Evolutionary conservation across 192 early-diverging fungal species (phyloP).

Genomic region (Gaertneriomyces sp.): DNA sequence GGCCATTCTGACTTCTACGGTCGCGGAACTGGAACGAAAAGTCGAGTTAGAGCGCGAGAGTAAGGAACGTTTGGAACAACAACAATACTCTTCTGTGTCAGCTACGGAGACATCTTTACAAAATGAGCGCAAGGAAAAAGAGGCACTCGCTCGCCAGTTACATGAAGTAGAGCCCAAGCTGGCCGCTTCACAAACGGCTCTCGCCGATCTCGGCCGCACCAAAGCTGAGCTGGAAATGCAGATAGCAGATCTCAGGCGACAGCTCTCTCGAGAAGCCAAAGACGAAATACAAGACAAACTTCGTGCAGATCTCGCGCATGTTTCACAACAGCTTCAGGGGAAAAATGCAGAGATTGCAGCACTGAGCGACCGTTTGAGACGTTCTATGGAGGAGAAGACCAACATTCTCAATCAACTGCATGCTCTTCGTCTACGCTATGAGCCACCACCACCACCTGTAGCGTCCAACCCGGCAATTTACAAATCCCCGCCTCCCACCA

Average conservation of each 20-base stretch:
- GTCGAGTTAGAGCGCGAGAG: constrained; percentile 10
- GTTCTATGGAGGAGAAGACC: neutral
- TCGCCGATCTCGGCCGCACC: constrained; percentile 7
- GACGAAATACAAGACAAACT: constrained; percentile 1
- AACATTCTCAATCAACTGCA: constrained; percentile 1
- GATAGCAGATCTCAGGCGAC: constrained; percentile 9
- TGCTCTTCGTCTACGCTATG: constrained; percentile 17
- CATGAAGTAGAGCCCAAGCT: constrained; percentile 6
- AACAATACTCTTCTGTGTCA: neutral
- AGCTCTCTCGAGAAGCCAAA: constrained; percentile 4
- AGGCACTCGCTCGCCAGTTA: constrained; percentile 4
- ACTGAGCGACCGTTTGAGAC: neutral
- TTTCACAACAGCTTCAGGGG: neutral
- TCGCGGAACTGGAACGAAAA: constrained; percentile 16
- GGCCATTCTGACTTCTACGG: constrained; percentile 6
- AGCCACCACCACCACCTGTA: constrained; percentile 18
- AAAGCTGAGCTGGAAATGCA: constrained; percentile 19
- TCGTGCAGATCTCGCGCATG: neutral
- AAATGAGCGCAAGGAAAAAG: neutral
- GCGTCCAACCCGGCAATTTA: neutral
- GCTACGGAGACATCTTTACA: neutral
- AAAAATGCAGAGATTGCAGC: constrained; percentile 14
- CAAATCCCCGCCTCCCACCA: constrained; percentile 11
- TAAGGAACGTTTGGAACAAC: neutral
- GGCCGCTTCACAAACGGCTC: constrained; percentile 4